Base-by-base conservation (phyloP, 495 filamentous ascomycete genomes). In the Penicillium simplicissimum region DNA sequence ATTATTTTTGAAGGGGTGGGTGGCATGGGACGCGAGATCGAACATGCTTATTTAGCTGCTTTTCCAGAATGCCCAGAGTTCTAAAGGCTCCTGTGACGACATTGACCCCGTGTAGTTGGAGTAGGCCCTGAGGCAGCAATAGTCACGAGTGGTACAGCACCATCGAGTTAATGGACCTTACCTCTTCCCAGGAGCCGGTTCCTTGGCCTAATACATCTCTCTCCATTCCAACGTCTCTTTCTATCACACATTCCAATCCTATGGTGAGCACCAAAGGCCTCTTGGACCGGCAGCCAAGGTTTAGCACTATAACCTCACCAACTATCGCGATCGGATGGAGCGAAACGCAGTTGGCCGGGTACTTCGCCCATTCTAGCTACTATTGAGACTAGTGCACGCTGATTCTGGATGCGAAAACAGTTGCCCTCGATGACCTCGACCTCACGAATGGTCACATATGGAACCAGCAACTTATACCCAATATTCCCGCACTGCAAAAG, bases 1-100 rank as follows among this genome's bases (percentile, higher is more conserved):
- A 47, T 61, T 8, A 60, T 71, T 4, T 70, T 70, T 37, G 65
- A 68, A 42, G 65, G 66, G 11, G 62, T 71, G 28, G 60, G 62
- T 13, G 60, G 60, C 11, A 68, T 71, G 66, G 66, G 60, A 0
- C 60, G 53, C 13, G 68, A 71, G 53, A 64, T 71, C 55, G 66
- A 71, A 43, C 57, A 54, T 25, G 58, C 63, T 15, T 66, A 66
- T 47, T 1, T 58, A 45, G 63, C 63, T 51, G 66, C 65, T 13
- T 68, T 66, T 56, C 59, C 58, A n/a, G 55, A 62, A 49, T 38
- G 33, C 14, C 31, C 34, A 15, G 64, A 37, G 23, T 59, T 63
- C 35, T 63, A 19, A 48, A 42, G 9, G 23, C 23, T 25, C 23
- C 23, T 25, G 1, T 25, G 23, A 3, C 23, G 3, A 25, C 23